Conservation (phyloP, 2,329 filamentous ascomycete genomes). For the Trichoderma sp. region DNA sequence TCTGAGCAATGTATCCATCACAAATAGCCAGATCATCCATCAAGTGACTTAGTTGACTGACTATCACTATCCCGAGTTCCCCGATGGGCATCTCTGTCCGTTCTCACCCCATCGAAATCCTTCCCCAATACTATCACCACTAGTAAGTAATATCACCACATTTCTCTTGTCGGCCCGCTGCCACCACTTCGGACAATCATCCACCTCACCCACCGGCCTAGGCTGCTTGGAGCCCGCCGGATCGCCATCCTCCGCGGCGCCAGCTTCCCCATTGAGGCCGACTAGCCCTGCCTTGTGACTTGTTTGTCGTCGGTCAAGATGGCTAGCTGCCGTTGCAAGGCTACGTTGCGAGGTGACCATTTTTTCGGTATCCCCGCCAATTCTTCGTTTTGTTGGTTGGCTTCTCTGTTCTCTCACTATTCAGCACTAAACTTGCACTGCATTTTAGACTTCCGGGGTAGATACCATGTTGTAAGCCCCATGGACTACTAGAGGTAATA, state of each 20-base stretch:
- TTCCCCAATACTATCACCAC: not conserved
- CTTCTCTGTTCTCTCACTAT: not conserved
- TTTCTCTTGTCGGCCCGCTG: not conserved
- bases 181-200: conserved; percentile 6
- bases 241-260: conserved; percentile 1
- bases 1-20: not conserved
- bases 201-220: not conserved
- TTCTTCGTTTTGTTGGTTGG: not conserved
- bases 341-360: not conserved
- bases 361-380: conserved; percentile 9
- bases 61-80: not conserved
- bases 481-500: not conserved
- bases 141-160: not conserved
- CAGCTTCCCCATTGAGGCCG: conserved; percentile 7
- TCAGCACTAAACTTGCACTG: not conserved
- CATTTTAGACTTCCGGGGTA: not conserved
- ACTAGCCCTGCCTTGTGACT: not conserved
- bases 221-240: conserved; percentile 8
- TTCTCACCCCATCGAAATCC: not conserved
- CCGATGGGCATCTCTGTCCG: not conserved
- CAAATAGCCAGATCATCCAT: not conserved
- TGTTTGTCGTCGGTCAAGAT: not conserved
- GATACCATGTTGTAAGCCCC: not conserved
- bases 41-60: not conserved
- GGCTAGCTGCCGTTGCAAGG: not conserved